Evolutionary conservation across 805 yeast species (phyloP).

Genomic region (Cyberlindnera maritima): DNA sequence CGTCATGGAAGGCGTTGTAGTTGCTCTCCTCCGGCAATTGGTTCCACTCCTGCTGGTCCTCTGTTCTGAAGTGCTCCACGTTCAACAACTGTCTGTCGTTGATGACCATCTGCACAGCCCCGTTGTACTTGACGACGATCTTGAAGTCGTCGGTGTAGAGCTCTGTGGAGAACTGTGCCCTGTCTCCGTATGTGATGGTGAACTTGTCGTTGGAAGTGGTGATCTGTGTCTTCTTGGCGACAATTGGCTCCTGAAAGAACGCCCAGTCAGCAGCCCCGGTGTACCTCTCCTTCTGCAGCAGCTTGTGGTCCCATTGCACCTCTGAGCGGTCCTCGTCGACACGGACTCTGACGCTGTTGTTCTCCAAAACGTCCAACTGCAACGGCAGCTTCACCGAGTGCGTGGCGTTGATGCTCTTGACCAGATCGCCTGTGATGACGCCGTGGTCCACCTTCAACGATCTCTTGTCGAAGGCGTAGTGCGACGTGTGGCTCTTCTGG

Average conservation of each 20-base stretch:
- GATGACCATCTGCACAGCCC: conserved; percentile 47
- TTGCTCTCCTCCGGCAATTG: conserved; percentile 58
- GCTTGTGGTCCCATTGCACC: conserved; percentile 21
- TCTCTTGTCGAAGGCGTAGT: conserved; percentile 40
- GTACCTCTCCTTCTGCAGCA: conserved; percentile 49
- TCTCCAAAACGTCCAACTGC: conserved; percentile 51
- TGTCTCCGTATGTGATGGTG: conserved; percentile 36
- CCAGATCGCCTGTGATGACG: conserved; percentile 42
- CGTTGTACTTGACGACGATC: conserved; percentile 45
- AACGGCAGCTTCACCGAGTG: conserved; percentile 50
- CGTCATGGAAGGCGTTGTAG: conserved; percentile 67
- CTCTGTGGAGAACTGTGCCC: conserved; percentile 38
- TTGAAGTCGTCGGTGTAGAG: conserved; percentile 48
- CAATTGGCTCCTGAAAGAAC: conserved; percentile 34
- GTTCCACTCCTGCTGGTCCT: conserved; percentile 39
- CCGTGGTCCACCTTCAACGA: conserved; percentile 34
- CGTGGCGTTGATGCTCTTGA: conserved; percentile 43
- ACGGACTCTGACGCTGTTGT: conserved; percentile 57
- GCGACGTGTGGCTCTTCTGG: conserved; percentile 29
- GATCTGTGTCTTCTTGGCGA: conserved; percentile 13
- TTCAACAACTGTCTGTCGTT: conserved; percentile 74
- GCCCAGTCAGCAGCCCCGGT: conserved; percentile 61
- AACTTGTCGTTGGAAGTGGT: conserved; percentile 19
- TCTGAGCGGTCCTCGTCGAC: conserved; percentile 56
- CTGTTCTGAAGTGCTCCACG: conserved; percentile 73